Percentiles rank a stretch among this genome's conserved stretches.
Evolutionary conservation across 2,329 filamentous ascomycete genomes (phyloP).

Genomic region (Penicillium sp.): DNA sequence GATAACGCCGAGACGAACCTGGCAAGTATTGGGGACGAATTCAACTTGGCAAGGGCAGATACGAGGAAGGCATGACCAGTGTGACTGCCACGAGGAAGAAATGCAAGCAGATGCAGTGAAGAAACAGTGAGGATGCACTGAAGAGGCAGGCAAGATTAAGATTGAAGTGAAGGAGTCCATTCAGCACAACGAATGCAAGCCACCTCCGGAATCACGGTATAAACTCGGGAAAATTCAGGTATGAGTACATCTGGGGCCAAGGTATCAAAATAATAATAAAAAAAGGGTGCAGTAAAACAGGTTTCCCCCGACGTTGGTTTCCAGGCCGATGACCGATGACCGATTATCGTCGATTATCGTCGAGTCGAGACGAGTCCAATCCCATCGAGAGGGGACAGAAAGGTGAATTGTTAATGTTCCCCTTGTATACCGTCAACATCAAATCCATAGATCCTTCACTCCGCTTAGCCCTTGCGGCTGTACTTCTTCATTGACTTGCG

Average conservation of each 20-base stretch:
- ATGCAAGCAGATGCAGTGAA: neutral
- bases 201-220: slow-evolving; percentile 2
- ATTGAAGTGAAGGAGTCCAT: slow-evolving; percentile 10
- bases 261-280: slow-evolving; percentile 20
- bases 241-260: slow-evolving; percentile 29
- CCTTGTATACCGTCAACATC: slow-evolving; percentile 5
- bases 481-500: slow-evolving; percentile 67
- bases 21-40: neutral
- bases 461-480: slow-evolving; percentile 54
- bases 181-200: slow-evolving; percentile 4
- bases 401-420: slow-evolving; percentile 20
- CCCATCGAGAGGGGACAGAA: slow-evolving; percentile 14
- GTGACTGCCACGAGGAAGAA: slow-evolving; percentile 2
- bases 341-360: too few relatives aligned
- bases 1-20: too few relatives aligned
- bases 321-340: too few relatives aligned
- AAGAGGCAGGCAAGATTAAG: slow-evolving; percentile 8
- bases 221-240: slow-evolving; percentile 12
- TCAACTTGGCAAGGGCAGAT: neutral
- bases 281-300: slow-evolving; percentile 25
- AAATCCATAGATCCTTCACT: neutral
- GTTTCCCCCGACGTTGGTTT: slow-evolving; percentile 6
- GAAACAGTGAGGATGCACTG: too few relatives aligned
- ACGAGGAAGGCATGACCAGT: neutral
- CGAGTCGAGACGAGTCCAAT: too few relatives aligned